Percentiles rank a stretch among this genome's conserved stretches.
Evolutionary conservation across 2,329 filamentous ascomycete species (phyloP).

Genomic region (Colletotrichum magnum): DNA sequence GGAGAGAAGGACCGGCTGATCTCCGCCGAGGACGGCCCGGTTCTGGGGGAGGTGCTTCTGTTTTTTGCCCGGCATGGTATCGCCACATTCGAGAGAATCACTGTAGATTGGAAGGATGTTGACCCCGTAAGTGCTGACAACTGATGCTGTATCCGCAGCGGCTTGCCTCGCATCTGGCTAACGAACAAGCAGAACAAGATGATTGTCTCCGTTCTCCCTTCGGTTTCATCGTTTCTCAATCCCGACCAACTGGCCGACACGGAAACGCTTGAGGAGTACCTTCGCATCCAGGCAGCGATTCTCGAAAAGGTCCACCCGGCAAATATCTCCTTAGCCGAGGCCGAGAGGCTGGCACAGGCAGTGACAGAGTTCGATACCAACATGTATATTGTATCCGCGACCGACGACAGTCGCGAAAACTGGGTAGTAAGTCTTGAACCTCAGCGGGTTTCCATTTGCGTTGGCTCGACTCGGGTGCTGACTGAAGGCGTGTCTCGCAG

Average conservation of each 20-base stretch:
- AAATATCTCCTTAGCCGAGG: slow-evolving; percentile 10
- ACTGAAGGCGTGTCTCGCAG: neutral
- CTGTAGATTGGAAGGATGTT: slow-evolving; percentile 57
- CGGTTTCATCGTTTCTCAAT: slow-evolving; percentile 11
- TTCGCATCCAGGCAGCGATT: slow-evolving; percentile 6
- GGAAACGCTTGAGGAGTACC: slow-evolving; percentile 19
- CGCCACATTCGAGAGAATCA: slow-evolving; percentile 53
- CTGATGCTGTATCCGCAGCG: slow-evolving; percentile 41
- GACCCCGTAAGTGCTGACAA: slow-evolving; percentile 47
- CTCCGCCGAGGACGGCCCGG: slow-evolving; percentile 19
- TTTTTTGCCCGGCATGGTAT: slow-evolving; percentile 62
- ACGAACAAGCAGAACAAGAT: slow-evolving; percentile 66
- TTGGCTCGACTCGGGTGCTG: too few species aligned
- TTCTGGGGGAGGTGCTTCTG: slow-evolving; percentile 54
- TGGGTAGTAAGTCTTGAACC: slow-evolving; percentile 55
- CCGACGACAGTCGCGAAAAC: slow-evolving; percentile 49
- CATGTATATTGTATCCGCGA: neutral
- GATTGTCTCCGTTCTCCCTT: slow-evolving; percentile 20
- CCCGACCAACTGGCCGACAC: neutral
- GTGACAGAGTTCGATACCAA: slow-evolving; percentile 29
- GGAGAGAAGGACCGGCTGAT: slow-evolving; percentile 45
- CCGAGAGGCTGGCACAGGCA: slow-evolving; percentile 7
- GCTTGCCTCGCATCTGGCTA: slow-evolving; percentile 66
- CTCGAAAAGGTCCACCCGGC: slow-evolving; percentile 29
- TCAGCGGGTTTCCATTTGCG: too few species aligned